Conservation (phyloP, 2,329 filamentous ascomycete species). For the Fusarium hostae region DNA sequence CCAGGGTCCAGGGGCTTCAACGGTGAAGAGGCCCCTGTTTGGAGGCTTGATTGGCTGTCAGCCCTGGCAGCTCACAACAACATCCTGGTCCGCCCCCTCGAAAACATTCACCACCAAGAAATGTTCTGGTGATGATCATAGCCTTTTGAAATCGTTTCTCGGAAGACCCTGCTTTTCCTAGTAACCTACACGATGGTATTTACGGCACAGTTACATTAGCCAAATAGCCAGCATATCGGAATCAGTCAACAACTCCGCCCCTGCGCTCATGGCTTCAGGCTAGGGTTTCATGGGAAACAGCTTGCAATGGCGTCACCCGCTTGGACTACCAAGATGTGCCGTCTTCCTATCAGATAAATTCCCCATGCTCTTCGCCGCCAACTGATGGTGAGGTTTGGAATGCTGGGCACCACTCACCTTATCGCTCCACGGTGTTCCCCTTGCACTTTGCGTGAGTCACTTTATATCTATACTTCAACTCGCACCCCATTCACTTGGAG, state of each 20-base stretch:
- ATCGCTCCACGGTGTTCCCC: slow-evolving; percentile 44
- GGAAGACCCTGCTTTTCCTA: slow-evolving; percentile 33
- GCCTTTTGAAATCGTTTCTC: slow-evolving; percentile 32
- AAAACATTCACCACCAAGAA: slow-evolving; percentile 29
- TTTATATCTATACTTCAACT: slow-evolving; percentile 36
- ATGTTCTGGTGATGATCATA: slow-evolving; percentile 36
- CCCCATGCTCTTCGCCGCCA: slow-evolving; percentile 18
- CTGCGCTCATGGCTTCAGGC: slow-evolving; percentile 5
- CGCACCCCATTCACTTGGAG: slow-evolving; percentile 45
- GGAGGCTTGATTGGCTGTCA: slow-evolving; percentile 37
- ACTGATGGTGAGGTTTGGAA: slow-evolving; percentile 39
- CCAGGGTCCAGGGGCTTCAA: slow-evolving; percentile 20
- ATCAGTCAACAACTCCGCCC: slow-evolving; percentile 11
- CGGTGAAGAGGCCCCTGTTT: slow-evolving; percentile 13
- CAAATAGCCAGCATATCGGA: slow-evolving; percentile 8
- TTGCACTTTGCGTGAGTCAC: slow-evolving; percentile 44
- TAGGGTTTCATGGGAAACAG: slow-evolving; percentile 12
- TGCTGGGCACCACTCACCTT: slow-evolving; percentile 41
- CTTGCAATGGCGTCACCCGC: slow-evolving; percentile 44
- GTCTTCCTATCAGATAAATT: slow-evolving; percentile 41
- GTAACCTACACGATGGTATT: slow-evolving; percentile 15
- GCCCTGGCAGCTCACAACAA: slow-evolving; percentile 7
- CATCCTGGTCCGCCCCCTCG: slow-evolving; percentile 25
- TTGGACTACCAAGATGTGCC: slow-evolving; percentile 29
- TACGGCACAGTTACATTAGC: slow-evolving; percentile 8